These are phyloP conservation scores for Coccinonectria pachysandricola DNA, from an alignment of 2,329 filamentous ascomycete genomes.

Conservation along the genomic window DNA sequence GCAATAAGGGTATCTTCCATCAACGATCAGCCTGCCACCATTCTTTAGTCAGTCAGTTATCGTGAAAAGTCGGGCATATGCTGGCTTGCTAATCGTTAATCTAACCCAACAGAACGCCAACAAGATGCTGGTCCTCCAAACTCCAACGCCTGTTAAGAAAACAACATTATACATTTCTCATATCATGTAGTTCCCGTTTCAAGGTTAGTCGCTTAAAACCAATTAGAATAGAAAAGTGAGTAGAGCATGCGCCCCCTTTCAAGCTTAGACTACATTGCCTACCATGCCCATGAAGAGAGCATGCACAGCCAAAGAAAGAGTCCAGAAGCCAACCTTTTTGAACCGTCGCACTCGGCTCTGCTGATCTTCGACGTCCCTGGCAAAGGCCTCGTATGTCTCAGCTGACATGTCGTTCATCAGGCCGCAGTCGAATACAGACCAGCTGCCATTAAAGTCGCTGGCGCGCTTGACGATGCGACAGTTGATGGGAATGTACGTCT, in stretches of 20 bases:
- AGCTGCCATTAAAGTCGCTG: conserved; percentile 86
- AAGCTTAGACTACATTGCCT: conserved; percentile 60
- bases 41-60: too few relatives aligned
- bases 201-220: too few relatives aligned
- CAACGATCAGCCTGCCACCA: too few relatives aligned
- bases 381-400: conserved; percentile 92
- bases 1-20: too few relatives aligned
- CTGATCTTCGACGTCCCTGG: conserved; percentile 79
- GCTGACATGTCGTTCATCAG: conserved; percentile 88
- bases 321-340: conserved; percentile 96
- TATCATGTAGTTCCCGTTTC: too few relatives aligned
- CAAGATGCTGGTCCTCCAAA: too few relatives aligned
- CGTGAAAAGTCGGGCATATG: too few relatives aligned
- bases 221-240: conserved; percentile 7
- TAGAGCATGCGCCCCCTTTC: too few relatives aligned
- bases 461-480: conserved; percentile 88
- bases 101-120: too few relatives aligned
- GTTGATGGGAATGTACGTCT: conserved; percentile 89
- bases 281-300: conserved; percentile 93
- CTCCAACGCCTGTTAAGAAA: too few relatives aligned
- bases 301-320: conserved; percentile 81
- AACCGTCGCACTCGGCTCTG: conserved; percentile 77
- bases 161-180: too few relatives aligned
- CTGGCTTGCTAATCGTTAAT: too few relatives aligned
- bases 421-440: conserved; percentile 89